Conservation (phyloP, 805 yeast species). For the Wickerhamiella domercqiae region DNA sequence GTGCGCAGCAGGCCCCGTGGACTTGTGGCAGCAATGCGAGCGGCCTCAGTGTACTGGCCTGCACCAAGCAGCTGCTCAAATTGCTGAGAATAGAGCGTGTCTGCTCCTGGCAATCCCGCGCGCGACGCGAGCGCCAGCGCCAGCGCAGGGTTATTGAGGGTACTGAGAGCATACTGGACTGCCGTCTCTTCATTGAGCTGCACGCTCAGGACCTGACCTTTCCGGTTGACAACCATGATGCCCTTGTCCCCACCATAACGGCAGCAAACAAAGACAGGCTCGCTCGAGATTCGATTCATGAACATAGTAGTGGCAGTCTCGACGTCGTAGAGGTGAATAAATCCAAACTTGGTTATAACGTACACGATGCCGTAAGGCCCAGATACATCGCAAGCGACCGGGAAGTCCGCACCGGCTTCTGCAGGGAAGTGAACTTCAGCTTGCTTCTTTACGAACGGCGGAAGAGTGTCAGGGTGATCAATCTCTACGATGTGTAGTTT, state of each 20-base stretch:
- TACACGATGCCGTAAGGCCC: constrained; percentile 75
- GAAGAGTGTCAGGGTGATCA: constrained; percentile 75
- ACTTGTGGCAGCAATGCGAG: constrained; percentile 91
- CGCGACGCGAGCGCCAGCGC: constrained; percentile 84
- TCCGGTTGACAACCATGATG: constrained; percentile 81
- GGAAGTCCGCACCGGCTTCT: constrained; percentile 92
- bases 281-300: constrained; percentile 91
- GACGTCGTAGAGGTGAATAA: constrained; percentile 86
- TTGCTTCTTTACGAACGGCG: constrained; percentile 74
- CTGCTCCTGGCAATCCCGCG: constrained; percentile 97
- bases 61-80: constrained; percentile 69
- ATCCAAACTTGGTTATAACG: constrained; percentile 87
- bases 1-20: constrained; percentile 70
- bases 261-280: constrained; percentile 87
- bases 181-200: constrained; percentile 73
- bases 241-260: constrained; percentile 61
- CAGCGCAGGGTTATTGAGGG: constrained; percentile 69
- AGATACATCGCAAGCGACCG: constrained; percentile 78
- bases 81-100: constrained; percentile 76
- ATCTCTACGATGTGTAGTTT: constrained; percentile 87
- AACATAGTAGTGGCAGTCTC: constrained; percentile 86
- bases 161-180: constrained; percentile 77
- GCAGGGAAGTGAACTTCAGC: constrained; percentile 94
- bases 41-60: constrained; percentile 86
- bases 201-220: constrained; percentile 89